Evolutionary conservation across 2,329 filamentous ascomycete species (phyloP).

Genomic region (Aspergillus floridensis): DNA sequence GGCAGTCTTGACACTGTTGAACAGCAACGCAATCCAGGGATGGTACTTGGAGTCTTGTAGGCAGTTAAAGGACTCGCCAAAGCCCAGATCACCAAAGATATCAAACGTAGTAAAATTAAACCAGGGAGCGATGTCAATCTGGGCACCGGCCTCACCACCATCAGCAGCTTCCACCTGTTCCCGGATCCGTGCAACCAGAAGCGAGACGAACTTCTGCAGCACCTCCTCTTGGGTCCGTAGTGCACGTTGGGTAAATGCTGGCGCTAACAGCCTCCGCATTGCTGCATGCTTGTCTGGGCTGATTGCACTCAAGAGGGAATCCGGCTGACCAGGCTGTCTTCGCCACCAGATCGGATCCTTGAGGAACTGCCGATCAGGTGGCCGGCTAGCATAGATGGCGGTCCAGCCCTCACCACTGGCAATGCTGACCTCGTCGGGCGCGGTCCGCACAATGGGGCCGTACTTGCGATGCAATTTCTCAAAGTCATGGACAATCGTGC

Average conservation of each 20-base stretch:
- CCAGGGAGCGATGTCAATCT: slow-evolving; percentile 22
- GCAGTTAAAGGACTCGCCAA: slow-evolving; percentile 34
- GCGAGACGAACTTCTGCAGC: slow-evolving; percentile 4
- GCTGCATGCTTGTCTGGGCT: slow-evolving; percentile 5
- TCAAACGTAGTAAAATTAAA: slow-evolving; percentile 34
- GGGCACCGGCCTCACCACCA: not conserved
- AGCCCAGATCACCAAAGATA: slow-evolving; percentile 35
- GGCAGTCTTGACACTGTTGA: slow-evolving; percentile 25
- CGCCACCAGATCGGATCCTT: slow-evolving; percentile 9
- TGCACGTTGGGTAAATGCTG: slow-evolving; percentile 1
- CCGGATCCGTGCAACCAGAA: not conserved
- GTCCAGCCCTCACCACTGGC: not conserved
- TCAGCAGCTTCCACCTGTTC: not conserved
- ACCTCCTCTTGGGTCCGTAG: slow-evolving; percentile 1
- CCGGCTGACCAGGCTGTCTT: slow-evolving; percentile 6
- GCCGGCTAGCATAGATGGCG: not conserved
- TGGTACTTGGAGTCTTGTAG: slow-evolving; percentile 28
- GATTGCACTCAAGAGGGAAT: slow-evolving; percentile 6
- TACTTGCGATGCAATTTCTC: not conserved
- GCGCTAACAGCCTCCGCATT: not conserved
- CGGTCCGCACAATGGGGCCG: not conserved
- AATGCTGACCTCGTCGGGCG: slow-evolving; percentile 2
- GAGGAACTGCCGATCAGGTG: slow-evolving; percentile 1
- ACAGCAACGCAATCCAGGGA: slow-evolving; percentile 30
- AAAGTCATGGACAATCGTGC: slow-evolving; percentile 1